phyloP scores from a whole-genome alignment of 495 filamentous ascomycete genomes.

The Aspergillus olivimuriae region DNA sequence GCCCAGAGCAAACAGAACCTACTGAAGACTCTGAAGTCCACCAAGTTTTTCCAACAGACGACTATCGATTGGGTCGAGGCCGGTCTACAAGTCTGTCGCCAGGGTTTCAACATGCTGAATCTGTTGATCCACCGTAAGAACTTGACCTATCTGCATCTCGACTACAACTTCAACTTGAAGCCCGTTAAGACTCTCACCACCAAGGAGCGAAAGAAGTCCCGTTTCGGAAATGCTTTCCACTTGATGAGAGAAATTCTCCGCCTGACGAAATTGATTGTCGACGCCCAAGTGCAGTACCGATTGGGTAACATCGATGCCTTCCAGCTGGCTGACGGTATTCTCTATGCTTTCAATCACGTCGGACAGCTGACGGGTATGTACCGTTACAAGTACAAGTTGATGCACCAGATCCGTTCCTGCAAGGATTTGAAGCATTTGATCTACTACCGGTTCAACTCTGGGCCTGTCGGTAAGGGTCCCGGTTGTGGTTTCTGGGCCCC shows the following conservation, averaged over 20 bases:
- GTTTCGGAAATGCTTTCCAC: constrained; percentile 99
- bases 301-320: constrained; percentile 98
- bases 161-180: constrained; percentile 99
- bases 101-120: constrained; percentile 99
- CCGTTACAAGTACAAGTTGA: constrained; percentile 99
- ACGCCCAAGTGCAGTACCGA: constrained; percentile 97
- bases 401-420: constrained; percentile 99
- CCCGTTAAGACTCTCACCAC: constrained; percentile 98
- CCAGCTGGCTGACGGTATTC: constrained; percentile 95
- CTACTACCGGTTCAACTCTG: constrained; percentile 98
- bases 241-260: constrained; percentile 98
- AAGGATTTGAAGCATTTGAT: constrained; percentile 99
- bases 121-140: constrained; percentile 98
- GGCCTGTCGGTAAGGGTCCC: constrained; percentile 94
- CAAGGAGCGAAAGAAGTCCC: constrained; percentile 99
- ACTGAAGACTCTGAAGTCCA: constrained; percentile 81
- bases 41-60: constrained; percentile 99
- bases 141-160: constrained; percentile 94
- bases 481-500: constrained; percentile 99
- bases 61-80: constrained; percentile 99
- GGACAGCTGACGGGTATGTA: constrained; percentile 99
- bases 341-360: constrained; percentile 99
- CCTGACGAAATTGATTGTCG: constrained; percentile 95
- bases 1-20: constrained; percentile 92
- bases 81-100: constrained; percentile 93